Evolutionary conservation across 495 filamentous ascomycete genomes (phyloP).

Genomic region (Pyrenula massariospora): DNA sequence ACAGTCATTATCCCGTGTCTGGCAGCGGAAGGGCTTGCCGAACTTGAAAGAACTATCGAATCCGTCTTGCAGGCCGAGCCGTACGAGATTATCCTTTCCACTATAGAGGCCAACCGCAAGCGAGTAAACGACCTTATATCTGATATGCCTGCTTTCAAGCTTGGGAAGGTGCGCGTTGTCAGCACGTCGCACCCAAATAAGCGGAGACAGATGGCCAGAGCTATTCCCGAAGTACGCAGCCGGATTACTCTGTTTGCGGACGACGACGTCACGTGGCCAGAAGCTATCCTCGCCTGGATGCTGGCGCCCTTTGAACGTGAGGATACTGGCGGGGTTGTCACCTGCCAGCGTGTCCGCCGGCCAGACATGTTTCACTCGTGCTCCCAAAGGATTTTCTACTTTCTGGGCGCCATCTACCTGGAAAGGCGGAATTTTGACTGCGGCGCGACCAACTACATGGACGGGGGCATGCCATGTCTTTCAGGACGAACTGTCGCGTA

Average conservation of each 20-base stretch:
- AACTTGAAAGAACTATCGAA: slow-evolving; percentile 46
- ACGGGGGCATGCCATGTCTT: slow-evolving; percentile 79
- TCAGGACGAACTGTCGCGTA: slow-evolving; percentile 80
- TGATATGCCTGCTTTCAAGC: slow-evolving; percentile 37
- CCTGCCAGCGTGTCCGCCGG: slow-evolving; percentile 68
- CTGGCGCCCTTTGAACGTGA: slow-evolving; percentile 72
- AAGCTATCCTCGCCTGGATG: slow-evolving; percentile 66
- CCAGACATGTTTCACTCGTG: slow-evolving; percentile 38
- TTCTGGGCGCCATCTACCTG: slow-evolving; percentile 71
- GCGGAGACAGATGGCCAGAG: slow-evolving; percentile 69
- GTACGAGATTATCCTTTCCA: slow-evolving; percentile 48
- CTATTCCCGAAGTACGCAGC: slow-evolving; percentile 64
- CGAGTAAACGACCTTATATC: slow-evolving; percentile 39
- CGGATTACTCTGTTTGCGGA: slow-evolving; percentile 72
- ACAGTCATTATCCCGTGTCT: slow-evolving; percentile 65
- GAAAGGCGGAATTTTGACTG: slow-evolving; percentile 83
- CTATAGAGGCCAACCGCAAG: slow-evolving; percentile 49
- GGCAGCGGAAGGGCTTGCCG: slow-evolving; percentile 44
- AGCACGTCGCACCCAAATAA: slow-evolving; percentile 61
- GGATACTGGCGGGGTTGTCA: slow-evolving; percentile 69
- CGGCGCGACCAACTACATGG: slow-evolving; percentile 72
- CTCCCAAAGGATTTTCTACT: slow-evolving; percentile 54
- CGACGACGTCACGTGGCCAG: slow-evolving; percentile 79
- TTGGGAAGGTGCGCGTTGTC: slow-evolving; percentile 33
- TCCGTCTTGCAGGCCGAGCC: slow-evolving; percentile 46